Base-by-base conservation (phyloP, 2,329 filamentous ascomycete species). In the Beauveria caledonica region DNA sequence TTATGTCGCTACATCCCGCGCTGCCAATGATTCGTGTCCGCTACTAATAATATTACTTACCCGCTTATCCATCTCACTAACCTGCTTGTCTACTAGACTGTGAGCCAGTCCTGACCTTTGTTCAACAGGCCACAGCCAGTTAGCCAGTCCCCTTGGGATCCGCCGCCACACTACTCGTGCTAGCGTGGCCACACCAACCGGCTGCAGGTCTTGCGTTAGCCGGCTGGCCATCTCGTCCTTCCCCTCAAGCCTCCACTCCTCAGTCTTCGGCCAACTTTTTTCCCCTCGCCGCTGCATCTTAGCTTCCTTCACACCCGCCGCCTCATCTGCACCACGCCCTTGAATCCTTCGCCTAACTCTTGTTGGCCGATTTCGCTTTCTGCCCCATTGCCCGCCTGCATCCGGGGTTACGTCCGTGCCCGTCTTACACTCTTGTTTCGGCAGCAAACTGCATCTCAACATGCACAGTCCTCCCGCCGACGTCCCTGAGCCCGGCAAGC, bases 201-300 rank as follows among this genome's bases (percentile, higher is more conserved):
- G 50, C 50, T 53, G 36, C 50, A 29, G 36, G 50, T 40, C 50
- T 21, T 53, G 36, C 50, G 50, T 27, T 42, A n/a, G 29, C 49
- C 46, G 19, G n/a, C 19, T 39, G 17, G 44, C 13, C 39, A 11
- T 15, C 45, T 21, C 44, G 17, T 21, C 53, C 19, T 33, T 7
- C 36, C 49, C 40, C 60, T 23, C 52, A 11, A 29, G 33, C 59
- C 59, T 52, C 49, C 49, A 45, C 51, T 60, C 58, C 58, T 54
- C 58, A 48, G 33, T 23, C 50, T 62, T 58, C 60, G 60, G 60
- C 60, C 56, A 62, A 62, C 60, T 62, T 62, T 59, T 58, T 61
- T 48, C 52, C 46, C 21, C 40, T 58, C 54, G 48, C 40, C 60
- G 36, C 27, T 33, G 36, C 56, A 58, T 58, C 40, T 51, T 51